These are phyloP conservation scores for Protomyces pachydermus DNA, from an alignment of 1,139 yeast genomes.

Conservation along the genomic window DNA sequence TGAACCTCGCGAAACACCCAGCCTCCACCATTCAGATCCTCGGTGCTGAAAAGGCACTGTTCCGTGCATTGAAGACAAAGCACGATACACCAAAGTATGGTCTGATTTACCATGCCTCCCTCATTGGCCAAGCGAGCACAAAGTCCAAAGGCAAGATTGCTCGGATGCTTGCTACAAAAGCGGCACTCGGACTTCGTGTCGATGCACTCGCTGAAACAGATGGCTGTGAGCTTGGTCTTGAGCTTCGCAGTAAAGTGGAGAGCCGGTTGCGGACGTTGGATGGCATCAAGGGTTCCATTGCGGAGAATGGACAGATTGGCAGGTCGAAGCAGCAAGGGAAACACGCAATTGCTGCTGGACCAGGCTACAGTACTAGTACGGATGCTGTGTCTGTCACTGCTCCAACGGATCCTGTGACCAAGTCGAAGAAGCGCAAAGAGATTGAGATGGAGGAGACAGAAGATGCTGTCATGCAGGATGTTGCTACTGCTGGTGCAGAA, in stretches of 20 bases:
- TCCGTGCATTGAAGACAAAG: slow-evolving; percentile 97
- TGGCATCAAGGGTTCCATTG: slow-evolving; percentile 57
- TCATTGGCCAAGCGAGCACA: slow-evolving; percentile 92
- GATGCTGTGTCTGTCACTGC: slow-evolving; percentile 50
- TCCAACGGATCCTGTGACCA: slow-evolving; percentile 33
- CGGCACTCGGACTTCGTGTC: slow-evolving; percentile 91
- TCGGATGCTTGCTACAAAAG: slow-evolving; percentile 96
- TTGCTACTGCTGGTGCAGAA: slow-evolving; percentile 41
- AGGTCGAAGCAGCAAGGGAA: slow-evolving; percentile 48
- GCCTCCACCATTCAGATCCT: slow-evolving; percentile 97
- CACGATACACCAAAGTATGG: slow-evolving; percentile 99
- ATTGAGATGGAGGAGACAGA: slow-evolving; percentile 35
- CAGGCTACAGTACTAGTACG: slow-evolving; percentile 91
- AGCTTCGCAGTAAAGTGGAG: slow-evolving; percentile 90
- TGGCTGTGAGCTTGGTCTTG: slow-evolving; percentile 86
- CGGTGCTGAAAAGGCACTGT: slow-evolving; percentile 98
- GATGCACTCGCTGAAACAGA: slow-evolving; percentile 97
- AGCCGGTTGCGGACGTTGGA: slow-evolving; percentile 89
- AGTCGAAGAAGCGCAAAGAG: slow-evolving; percentile 36
- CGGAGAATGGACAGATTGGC: slow-evolving; percentile 32
- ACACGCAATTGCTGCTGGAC: slow-evolving; percentile 75
- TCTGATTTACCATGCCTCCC: slow-evolving; percentile 91
- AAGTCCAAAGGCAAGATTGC: slow-evolving; percentile 99
- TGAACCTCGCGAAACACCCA: slow-evolving; percentile 94
- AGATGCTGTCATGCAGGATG: slow-evolving; percentile 33